Conservation (phyloP, 306 rosid species). For the Comarum palustre region DNA sequence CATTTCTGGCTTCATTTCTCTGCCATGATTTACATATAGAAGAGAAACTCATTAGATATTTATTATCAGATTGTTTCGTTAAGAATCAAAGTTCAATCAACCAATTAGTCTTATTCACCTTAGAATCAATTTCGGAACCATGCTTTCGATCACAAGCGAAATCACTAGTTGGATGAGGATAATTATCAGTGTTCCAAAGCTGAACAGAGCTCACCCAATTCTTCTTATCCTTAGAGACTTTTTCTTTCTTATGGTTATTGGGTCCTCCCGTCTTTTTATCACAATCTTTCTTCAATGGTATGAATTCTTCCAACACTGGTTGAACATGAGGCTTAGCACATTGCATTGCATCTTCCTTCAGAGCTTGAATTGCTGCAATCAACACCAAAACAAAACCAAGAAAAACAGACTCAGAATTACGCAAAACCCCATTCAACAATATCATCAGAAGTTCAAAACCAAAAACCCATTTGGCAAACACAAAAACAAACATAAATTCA, state of each 20-base stretch:
- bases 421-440: constrained; percentile 21
- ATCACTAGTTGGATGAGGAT: constrained; percentile 13
- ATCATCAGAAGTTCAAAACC: constrained; percentile 4
- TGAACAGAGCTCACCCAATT: constrained; percentile 98
- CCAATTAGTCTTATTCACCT: constrained; percentile 35
- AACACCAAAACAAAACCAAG: not conserved
- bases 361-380: constrained; percentile 53
- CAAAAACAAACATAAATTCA: not conserved
- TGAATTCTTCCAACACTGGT: constrained; percentile 78
- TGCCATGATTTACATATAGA: constrained; percentile 24
- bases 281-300: constrained; percentile 63
- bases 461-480: constrained; percentile 1
- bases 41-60: not conserved
- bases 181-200: constrained; percentile 64
- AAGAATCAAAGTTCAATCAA: constrained; percentile 5
- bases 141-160: constrained; percentile 33
- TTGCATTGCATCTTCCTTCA: constrained; percentile 58
- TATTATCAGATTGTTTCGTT: not conserved
- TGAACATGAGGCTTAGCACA: constrained; percentile 35
- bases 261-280: constrained; percentile 36
- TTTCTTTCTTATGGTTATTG: constrained; percentile 28
- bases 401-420: not conserved
- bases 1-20: constrained; percentile 49
- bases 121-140: constrained; percentile 41
- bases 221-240: constrained; percentile 76